Percentiles rank a stretch among this genome's conserved stretches.
Conservation (phyloP, 208 protist species). For the Endotrypanum monterogeii region DNA sequence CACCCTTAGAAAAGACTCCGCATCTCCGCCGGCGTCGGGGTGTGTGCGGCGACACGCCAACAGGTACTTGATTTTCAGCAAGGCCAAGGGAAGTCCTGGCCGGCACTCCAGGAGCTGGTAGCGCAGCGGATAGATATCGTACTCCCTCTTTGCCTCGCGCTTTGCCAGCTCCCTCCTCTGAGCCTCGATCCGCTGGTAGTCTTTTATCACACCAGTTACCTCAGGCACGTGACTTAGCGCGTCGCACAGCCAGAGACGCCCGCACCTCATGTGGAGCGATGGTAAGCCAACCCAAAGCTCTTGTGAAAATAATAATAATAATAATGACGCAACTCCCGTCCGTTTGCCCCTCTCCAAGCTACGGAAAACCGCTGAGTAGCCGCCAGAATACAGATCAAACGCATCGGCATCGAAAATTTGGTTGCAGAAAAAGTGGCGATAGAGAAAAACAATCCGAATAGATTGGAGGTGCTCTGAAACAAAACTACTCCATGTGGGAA, state of each 20-base stretch:
- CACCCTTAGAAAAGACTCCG: constrained; percentile 73
- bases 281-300: background rate
- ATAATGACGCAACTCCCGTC: background rate
- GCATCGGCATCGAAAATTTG: too few relatives aligned
- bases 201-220: constrained; percentile 46
- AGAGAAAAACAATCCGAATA: background rate
- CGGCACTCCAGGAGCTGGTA: constrained; percentile 81
- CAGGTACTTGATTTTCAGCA: constrained; percentile 86
- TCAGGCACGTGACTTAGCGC: constrained; percentile 53
- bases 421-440: background rate
- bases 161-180: constrained; percentile 45
- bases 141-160: constrained; percentile 56
- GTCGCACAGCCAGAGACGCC: constrained; percentile 38
- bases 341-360: background rate
- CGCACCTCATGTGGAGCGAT: constrained; percentile 41
- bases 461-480: too few relatives aligned
- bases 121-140: constrained; percentile 64
- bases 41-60: constrained; percentile 77
- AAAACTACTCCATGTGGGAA: too few relatives aligned
- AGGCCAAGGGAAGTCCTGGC: constrained; percentile 68
- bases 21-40: constrained; percentile 81
- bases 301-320: background rate
- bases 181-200: constrained; percentile 70
- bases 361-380: background rate
- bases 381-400: background rate